Conservation (phyloP, 306 rosid genomes). For the Lagenaria siceraria region DNA sequence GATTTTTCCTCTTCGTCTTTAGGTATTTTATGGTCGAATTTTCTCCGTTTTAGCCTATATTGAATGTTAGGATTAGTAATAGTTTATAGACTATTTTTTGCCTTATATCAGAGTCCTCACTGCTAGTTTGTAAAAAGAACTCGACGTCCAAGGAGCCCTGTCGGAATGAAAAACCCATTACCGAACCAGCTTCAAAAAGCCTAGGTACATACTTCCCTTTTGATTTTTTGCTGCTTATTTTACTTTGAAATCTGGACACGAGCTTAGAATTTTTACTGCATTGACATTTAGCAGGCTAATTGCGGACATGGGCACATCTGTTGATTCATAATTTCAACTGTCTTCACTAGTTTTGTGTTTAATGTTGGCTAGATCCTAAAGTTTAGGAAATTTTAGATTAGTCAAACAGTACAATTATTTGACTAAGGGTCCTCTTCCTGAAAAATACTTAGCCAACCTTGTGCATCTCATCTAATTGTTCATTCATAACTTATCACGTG, state of each 20-base stretch:
- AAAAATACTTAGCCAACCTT: too few relatives aligned
- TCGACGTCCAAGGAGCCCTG: constrained; percentile 19
- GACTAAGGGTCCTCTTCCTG: not conserved
- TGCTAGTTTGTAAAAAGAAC: constrained; percentile 29
- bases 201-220: constrained; percentile 24
- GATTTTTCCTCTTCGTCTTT: constrained; percentile 28
- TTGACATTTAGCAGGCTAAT: not conserved
- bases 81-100: not conserved
- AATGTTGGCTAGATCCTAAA: not conserved
- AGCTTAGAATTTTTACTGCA: not conserved
- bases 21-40: constrained; percentile 14
- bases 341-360: not conserved
- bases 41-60: not conserved
- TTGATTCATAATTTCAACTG: not conserved
- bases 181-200: constrained; percentile 33
- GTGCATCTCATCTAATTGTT: too few relatives aligned
- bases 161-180: constrained; percentile 25
- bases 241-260: not conserved
- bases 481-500: too few relatives aligned
- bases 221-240: too few relatives aligned
- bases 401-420: not conserved
- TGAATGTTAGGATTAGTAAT: not conserved
- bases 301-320: not conserved
- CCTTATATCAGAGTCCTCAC: constrained; percentile 31
- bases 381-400: not conserved